Evolutionary conservation across 2,329 filamentous ascomycete species (phyloP).

Genomic region (Aspergillus novofumigatus): DNA sequence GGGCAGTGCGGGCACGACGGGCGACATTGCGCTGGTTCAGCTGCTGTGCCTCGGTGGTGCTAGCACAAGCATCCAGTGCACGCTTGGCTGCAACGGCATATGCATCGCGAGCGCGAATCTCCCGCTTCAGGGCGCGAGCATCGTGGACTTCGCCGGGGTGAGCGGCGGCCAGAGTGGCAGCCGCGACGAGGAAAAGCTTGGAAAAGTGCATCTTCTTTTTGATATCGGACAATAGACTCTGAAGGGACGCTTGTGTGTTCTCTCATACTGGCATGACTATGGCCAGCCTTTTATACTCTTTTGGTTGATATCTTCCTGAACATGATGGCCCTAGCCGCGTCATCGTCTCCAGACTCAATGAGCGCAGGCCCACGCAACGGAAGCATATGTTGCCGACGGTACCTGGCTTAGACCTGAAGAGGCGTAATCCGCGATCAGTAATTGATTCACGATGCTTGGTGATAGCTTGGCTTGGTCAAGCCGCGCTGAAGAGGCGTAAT

Average conservation of each 20-base stretch:
- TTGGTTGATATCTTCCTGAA: neutral
- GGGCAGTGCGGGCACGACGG: slow-evolving; percentile 24
- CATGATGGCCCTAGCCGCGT: slow-evolving; percentile 2
- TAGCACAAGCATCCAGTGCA: slow-evolving; percentile 22
- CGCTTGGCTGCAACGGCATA: slow-evolving; percentile 22
- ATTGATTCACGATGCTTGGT: neutral
- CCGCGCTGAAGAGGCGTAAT: neutral
- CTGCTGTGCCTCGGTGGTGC: slow-evolving; percentile 18
- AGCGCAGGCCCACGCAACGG: neutral
- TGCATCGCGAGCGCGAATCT: slow-evolving; percentile 25
- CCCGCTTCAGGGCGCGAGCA: slow-evolving; percentile 23
- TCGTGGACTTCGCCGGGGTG: slow-evolving; percentile 32
- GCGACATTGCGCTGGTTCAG: slow-evolving; percentile 24
- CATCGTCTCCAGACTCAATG: neutral
- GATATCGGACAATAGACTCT: neutral
- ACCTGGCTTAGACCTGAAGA: neutral
- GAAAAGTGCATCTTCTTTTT: slow-evolving; percentile 21
- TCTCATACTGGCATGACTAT: too few species aligned
- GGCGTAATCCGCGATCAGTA: neutral
- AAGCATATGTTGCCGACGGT: neutral
- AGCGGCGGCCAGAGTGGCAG: slow-evolving; percentile 25
- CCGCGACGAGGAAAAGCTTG: slow-evolving; percentile 28
- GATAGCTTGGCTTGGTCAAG: neutral
- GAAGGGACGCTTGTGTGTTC: neutral
- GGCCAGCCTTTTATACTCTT: neutral